These are phyloP conservation scores for Blastobotrys apis DNA, from an alignment of 1,139 yeast species.

Conservation along the genomic window DNA sequence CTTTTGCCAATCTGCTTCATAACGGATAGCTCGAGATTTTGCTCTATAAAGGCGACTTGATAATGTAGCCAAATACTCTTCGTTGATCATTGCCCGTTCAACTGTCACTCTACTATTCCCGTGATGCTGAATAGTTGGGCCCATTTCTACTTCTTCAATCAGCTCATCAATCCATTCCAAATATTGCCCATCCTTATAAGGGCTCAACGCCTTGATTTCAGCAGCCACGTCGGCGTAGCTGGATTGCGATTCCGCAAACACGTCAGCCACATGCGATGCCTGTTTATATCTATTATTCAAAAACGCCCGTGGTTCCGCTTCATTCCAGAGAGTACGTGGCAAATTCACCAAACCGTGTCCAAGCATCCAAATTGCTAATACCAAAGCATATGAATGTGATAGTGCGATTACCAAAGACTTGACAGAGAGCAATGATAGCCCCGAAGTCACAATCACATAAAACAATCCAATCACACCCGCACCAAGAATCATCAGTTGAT, in stretches of 20 bases:
- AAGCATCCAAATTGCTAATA: constrained; percentile 77
- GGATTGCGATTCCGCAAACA: constrained; percentile 59
- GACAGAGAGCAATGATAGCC: constrained; percentile 51
- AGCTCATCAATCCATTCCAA: constrained; percentile 39
- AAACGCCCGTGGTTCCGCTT: constrained; percentile 41
- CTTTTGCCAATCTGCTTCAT: constrained; percentile 40
- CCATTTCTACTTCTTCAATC: constrained; percentile 27
- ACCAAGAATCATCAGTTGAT: constrained; percentile 54
- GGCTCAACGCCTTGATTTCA: constrained; percentile 50
- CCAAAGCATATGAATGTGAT: constrained; percentile 74
- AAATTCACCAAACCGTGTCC: constrained; percentile 73
- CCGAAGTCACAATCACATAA: constrained; percentile 59
- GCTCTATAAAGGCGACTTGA: constrained; percentile 27
- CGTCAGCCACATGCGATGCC: constrained; percentile 57
- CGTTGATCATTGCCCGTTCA: constrained; percentile 29
- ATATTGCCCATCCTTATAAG: constrained; percentile 36
- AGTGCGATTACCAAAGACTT: constrained; percentile 69
- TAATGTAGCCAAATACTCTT: constrained; percentile 28
- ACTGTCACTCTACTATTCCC: constrained; percentile 24
- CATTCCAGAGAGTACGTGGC: constrained; percentile 57
- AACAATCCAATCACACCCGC: constrained; percentile 52
- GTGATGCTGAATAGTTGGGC: constrained; percentile 20
- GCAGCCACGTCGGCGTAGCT: constrained; percentile 61
- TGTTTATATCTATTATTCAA: constrained; percentile 48
- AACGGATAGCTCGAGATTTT: constrained; percentile 31